These are phyloP conservation scores for Pichia sp. DNA, from an alignment of 1,139 yeast species.

Conservation along the genomic window DNA sequence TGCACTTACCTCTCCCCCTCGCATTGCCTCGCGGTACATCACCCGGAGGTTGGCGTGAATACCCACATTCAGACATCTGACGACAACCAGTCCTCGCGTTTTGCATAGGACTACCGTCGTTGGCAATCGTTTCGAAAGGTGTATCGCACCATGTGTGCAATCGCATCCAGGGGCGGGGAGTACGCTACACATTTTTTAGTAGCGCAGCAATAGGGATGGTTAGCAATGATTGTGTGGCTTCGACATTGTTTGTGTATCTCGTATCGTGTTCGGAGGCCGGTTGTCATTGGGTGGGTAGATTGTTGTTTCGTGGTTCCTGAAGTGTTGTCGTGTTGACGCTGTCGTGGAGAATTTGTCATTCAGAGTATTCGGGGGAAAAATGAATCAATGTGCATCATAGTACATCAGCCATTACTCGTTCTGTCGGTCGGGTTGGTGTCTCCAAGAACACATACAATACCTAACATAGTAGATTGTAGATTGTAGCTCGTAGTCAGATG, in stretches of 20 bases:
- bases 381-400: slow-evolving; percentile 26
- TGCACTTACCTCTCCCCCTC: neutral
- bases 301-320: no score
- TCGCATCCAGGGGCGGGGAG: no score
- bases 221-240: no score
- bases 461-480: no score
- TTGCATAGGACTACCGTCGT: slow-evolving; percentile 12
- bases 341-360: slow-evolving; percentile 2
- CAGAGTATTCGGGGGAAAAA: slow-evolving; percentile 11
- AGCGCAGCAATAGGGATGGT: no score
- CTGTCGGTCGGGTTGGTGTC: slow-evolving; percentile 26
- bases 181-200: no score
- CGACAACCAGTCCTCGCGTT: slow-evolving; percentile 14
- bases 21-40: neutral
- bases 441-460: slow-evolving; percentile 28
- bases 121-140: slow-evolving; percentile 11
- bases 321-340: neutral
- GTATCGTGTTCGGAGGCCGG: no score
- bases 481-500: no score
- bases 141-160: no score
- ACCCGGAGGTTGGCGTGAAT: slow-evolving; percentile 7
- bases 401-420: slow-evolving; percentile 22
- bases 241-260: no score
- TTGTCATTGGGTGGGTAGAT: no score
- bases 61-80: slow-evolving; percentile 14